Evolutionary conservation across 169 alveolate genomes (phyloP).

Genomic region (Plasmodium coatneyi): DNA sequence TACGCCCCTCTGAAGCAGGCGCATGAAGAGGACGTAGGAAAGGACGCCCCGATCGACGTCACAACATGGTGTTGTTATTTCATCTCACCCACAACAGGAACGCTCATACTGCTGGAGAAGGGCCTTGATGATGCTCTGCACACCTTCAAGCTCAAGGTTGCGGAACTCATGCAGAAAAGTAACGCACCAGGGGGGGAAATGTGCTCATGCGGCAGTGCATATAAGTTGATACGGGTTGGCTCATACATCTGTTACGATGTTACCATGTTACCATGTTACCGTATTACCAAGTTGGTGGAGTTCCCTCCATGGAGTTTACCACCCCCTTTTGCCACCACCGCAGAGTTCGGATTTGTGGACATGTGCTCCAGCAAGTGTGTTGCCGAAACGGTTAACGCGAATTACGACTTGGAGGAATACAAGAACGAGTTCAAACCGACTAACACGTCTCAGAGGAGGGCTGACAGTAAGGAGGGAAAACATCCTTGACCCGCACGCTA

Average conservation of each 20-base stretch:
- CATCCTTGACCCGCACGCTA: not conserved
- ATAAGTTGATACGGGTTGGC: too few relatives aligned
- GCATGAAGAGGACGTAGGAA: too few relatives aligned
- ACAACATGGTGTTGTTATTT: not conserved
- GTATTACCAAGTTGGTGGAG: too few relatives aligned
- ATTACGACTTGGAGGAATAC: conserved; percentile 13
- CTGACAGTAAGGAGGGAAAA: conserved; percentile 10
- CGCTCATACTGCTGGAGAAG: conserved; percentile 14
- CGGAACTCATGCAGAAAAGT: conserved; percentile 49
- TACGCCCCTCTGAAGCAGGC: too few relatives aligned
- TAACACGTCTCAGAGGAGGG: conserved; percentile 31
- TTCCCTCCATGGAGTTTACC: not conserved
- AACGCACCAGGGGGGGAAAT: not conserved
- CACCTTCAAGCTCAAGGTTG: conserved; percentile 19
- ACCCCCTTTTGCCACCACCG: not conserved
- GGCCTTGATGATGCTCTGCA: conserved; percentile 6
- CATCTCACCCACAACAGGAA: not conserved
- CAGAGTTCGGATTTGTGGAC: conserved; percentile 56
- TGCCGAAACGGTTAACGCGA: conserved; percentile 12
- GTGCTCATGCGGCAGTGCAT: too few relatives aligned
- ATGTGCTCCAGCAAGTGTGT: conserved; percentile 47
- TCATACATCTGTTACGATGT: too few relatives aligned
- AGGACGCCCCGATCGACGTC: not conserved
- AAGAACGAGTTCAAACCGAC: not conserved
- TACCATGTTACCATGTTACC: too few relatives aligned